These are phyloP conservation scores for Xylaria grammica DNA, from an alignment of 495 filamentous ascomycete species.

Conservation along the genomic window DNA sequence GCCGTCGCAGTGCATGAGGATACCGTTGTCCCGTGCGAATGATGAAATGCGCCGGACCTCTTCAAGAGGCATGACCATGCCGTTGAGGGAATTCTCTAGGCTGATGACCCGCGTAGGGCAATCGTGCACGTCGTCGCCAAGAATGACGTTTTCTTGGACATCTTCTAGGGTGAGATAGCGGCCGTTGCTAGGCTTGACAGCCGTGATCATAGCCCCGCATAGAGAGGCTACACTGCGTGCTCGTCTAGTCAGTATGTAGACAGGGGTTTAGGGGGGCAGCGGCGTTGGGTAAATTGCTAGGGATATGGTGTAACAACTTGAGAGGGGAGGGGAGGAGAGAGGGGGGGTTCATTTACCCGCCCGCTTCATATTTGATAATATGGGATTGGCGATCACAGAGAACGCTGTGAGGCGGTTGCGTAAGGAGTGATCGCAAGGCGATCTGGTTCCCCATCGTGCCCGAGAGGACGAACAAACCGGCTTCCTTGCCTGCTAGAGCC, in stretches of 20 bases:
- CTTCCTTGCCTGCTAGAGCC: slow-evolving; percentile 71
- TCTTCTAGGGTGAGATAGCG: slow-evolving; percentile 75
- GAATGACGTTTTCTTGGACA: slow-evolving; percentile 56
- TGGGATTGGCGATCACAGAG: slow-evolving; percentile 71
- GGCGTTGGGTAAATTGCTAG: background rate
- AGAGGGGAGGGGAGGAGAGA: background rate
- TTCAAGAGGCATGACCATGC: slow-evolving; percentile 71
- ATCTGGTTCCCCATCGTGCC: slow-evolving; percentile 94
- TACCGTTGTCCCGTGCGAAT: slow-evolving; percentile 68
- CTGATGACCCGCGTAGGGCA: slow-evolving; percentile 74
- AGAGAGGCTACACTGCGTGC: slow-evolving; percentile 54
- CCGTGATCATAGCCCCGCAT: slow-evolving; percentile 60
- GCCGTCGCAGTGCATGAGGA: slow-evolving; percentile 80
- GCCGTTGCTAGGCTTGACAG: slow-evolving; percentile 64
- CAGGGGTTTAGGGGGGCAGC: too few species aligned
- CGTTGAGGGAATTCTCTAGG: slow-evolving; percentile 81
- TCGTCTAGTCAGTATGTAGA: slow-evolving; percentile 22
- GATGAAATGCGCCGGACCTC: slow-evolving; percentile 66
- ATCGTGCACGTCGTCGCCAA: slow-evolving; percentile 53
- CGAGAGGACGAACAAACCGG: slow-evolving; percentile 77
- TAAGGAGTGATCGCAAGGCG: slow-evolving; percentile 68
- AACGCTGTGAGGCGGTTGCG: slow-evolving; percentile 72
- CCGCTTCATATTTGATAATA: slow-evolving; percentile 74
- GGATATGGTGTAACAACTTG: background rate
- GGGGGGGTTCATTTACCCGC: slow-evolving; percentile 48